Percentiles rank a stretch among this genome's conserved stretches.
These are phyloP conservation scores for Karstenula rhodostoma DNA, from an alignment of 2,329 filamentous ascomycete genomes.

Conservation along the genomic window DNA sequence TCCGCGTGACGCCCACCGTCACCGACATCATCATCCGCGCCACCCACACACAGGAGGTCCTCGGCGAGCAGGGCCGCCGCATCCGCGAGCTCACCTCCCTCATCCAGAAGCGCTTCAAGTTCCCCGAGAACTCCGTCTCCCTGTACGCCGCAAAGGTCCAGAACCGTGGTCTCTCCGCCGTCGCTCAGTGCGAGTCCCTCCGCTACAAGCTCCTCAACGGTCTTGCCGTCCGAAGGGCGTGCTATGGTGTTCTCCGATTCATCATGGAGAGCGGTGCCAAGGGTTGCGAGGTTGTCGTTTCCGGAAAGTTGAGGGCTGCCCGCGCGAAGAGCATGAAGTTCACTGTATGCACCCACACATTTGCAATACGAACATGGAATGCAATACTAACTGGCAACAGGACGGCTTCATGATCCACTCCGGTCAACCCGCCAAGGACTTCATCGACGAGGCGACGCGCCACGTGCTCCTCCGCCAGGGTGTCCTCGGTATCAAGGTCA, in stretches of 20 bases:
- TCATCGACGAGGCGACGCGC: constrained; percentile 97
- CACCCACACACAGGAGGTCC: constrained; percentile 99
- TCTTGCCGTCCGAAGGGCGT: constrained; percentile 96
- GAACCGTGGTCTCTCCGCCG: constrained; percentile 99
- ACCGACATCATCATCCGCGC: constrained; percentile 99
- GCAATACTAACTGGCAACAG: constrained; percentile 48
- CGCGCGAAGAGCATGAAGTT: constrained; percentile 99
- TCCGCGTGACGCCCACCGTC: constrained; percentile 99
- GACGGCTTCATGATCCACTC: constrained; percentile 99
- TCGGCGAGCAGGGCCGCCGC: constrained; percentile 99
- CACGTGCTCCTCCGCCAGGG: constrained; percentile 99
- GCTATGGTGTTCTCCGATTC: constrained; percentile 99
- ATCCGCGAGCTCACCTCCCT: constrained; percentile 99
- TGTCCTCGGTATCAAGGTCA: constrained; percentile 99
- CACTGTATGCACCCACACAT: constrained; percentile 70
- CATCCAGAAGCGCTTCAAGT: constrained; percentile 99
- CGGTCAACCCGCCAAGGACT: constrained; percentile 98
- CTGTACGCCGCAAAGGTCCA: constrained; percentile 99
- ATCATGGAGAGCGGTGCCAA: constrained; percentile 99
- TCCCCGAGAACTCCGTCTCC: constrained; percentile 99
- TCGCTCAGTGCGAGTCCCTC: constrained; percentile 99
- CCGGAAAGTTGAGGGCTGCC: constrained; percentile 97
- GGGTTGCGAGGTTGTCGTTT: constrained; percentile 99
- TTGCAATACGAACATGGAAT: background rate
- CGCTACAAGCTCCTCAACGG: constrained; percentile 99